Evolutionary conservation across 2,329 filamentous ascomycete genomes (phyloP).

Genomic region (Calonectria naviculata): DNA sequence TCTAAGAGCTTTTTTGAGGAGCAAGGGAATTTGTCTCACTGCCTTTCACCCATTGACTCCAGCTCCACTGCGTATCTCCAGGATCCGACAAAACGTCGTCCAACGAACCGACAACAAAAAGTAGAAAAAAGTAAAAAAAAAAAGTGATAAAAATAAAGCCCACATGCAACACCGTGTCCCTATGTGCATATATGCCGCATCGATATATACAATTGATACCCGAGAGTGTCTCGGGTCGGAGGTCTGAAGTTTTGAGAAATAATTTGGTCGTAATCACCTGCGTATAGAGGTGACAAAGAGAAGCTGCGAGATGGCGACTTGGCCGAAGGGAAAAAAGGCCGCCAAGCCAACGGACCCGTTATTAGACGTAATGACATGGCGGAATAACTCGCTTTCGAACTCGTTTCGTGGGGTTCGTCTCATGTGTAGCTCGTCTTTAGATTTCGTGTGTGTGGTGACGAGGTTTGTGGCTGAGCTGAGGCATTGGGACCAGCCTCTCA

Average conservation of each 20-base stretch:
- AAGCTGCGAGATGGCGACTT: neutral
- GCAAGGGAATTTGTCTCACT: neutral
- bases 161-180: conserved; percentile 39
- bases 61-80: conserved; percentile 17
- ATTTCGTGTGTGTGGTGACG: conserved; percentile 10
- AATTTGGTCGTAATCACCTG: conserved; percentile 21
- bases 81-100: conserved; percentile 20
- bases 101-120: conserved; percentile 19
- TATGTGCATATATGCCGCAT: conserved; percentile 42
- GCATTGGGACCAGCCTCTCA: conserved; percentile 46
- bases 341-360: conserved; percentile 8
- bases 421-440: conserved; percentile 22
- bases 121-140: conserved; percentile 18
- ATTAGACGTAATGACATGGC: conserved; percentile 8
- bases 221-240: conserved; percentile 2
- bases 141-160: neutral
- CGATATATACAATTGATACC: conserved; percentile 41
- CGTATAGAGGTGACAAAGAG: conserved; percentile 1
- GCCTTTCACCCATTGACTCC: conserved; percentile 5
- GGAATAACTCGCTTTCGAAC: conserved; percentile 14
- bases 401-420: conserved; percentile 6
- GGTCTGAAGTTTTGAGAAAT: conserved; percentile 11
- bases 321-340: conserved; percentile 8
- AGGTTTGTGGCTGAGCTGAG: conserved; percentile 14
- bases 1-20: conserved; percentile 7